Conservation (phyloP, 495 filamentous ascomycete genomes). For the Xylaria venustula region DNA sequence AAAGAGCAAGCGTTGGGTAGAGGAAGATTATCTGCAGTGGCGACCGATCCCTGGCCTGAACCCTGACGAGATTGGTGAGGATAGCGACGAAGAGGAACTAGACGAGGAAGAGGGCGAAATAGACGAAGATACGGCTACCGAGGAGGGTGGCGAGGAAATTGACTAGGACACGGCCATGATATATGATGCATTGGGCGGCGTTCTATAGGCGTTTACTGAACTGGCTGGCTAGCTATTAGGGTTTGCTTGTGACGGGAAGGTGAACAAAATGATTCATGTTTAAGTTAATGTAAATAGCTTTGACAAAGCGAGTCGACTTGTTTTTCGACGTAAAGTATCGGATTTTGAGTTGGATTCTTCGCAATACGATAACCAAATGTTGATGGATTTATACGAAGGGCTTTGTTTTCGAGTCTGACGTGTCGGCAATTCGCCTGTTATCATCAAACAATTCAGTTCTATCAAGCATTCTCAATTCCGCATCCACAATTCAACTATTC, state of each 20-base stretch:
- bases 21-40: constrained; percentile 84
- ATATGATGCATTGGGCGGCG: constrained; percentile 14
- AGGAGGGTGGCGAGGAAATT: constrained; percentile 41
- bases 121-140: constrained; percentile 47
- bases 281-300: background rate
- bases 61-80: constrained; percentile 44
- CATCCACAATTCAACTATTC: too few relatives aligned
- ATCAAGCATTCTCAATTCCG: too few relatives aligned
- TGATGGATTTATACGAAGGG: too few relatives aligned
- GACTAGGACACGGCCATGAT: constrained; percentile 16
- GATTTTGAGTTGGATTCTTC: background rate
- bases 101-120: constrained; percentile 54
- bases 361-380: background rate
- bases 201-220: constrained; percentile 4
- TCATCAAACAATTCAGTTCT: background rate
- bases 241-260: background rate
- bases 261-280: background rate
- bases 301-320: background rate
- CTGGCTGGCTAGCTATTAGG: constrained; percentile 8
- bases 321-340: background rate
- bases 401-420: too few relatives aligned
- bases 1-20: constrained; percentile 78
- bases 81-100: constrained; percentile 46
- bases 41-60: constrained; percentile 69
- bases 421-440: background rate